Evolutionary conservation across 371 early-diverging fungal genomes (phyloP), one percentile per base, ranked within the genome.

Genomic region (Syncephalastrum contaminatum): DNA sequence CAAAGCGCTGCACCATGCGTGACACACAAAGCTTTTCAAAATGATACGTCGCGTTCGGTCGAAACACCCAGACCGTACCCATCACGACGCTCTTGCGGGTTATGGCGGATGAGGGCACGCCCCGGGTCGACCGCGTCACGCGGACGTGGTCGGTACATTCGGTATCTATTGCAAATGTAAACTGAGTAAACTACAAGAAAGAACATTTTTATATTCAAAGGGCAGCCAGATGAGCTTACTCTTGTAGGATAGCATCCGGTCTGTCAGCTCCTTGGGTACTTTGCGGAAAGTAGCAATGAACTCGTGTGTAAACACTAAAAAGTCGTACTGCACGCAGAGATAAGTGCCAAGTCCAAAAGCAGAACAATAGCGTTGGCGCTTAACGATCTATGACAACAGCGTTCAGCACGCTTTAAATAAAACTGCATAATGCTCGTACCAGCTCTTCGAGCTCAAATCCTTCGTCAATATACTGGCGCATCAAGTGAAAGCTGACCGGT

Each of bases 221-320:
- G 2, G 5, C 10, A 3, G 27, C 48, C 21, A 47, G 2, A 21
- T 12, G 1, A 14, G n/a, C 40, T 53, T 74, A 71, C 78, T 66
- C 25, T 72, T 63, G 0, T 58, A 55, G 15, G 80, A 59, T 13
- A 72, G 53, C 86, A 90, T 86, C 8, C 60, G 66, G 25, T 88
- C 81, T 30, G 81, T 63, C 13, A 73, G 59, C 13, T 76, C 66
- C 41, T 67, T 64, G 13, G 88, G 86, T 4, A 88, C 72, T 59
- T 96, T 95, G 24, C 87, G 84, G 36, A 96, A 75, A 0, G 93
- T 90, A 4, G 86, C 88, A 57, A 96, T 87, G 48, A 91, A 95
- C 66, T 95, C 96, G 67, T 95, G 96, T 1, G 94, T 93, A 59
- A 95, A 93, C 63, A 92, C 89, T 58, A 95, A 69, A 55, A 95